A percentile compares a stretch with the other conserved stretches of the same genome.
Conservation (phyloP, 2,329 filamentous ascomycete species). For the Neonectria coccinea region DNA sequence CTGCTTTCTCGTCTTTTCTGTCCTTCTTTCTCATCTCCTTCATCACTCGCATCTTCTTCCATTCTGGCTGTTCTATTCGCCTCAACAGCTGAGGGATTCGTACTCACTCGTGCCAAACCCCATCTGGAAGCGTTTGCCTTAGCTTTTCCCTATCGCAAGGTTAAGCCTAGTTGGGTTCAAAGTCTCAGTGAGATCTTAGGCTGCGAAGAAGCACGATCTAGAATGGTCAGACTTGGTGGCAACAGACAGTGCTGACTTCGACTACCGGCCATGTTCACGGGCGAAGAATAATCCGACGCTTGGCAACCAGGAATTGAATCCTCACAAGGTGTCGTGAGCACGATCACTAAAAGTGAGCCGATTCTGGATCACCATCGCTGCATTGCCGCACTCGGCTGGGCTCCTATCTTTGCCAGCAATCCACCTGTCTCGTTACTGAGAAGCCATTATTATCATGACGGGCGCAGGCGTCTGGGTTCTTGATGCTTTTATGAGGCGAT, state of each 20-base stretch:
- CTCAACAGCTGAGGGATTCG: neutral
- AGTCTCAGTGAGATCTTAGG: neutral
- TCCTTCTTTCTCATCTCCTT: neutral
- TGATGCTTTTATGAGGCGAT: conserved; percentile 1
- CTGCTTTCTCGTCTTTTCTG: neutral
- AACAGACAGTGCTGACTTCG: neutral
- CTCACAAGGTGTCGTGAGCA: neutral
- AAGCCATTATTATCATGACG: neutral
- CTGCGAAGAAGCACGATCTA: neutral
- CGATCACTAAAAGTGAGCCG: neutral
- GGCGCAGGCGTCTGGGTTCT: conserved; percentile 1
- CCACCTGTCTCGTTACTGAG: neutral
- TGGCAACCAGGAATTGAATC: neutral
- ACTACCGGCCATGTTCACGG: neutral
- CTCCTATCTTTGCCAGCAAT: neutral
- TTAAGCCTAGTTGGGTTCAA: neutral
- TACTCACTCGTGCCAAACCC: neutral
- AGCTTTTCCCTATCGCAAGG: neutral
- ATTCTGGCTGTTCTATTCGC: neutral
- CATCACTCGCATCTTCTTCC: neutral
- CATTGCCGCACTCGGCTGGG: neutral
- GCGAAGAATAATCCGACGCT: neutral
- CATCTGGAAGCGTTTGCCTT: neutral
- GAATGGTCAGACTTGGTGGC: neutral
- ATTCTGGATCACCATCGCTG: neutral